Evolutionary conservation across 2,329 filamentous ascomycete genomes (phyloP).

Genomic region (Didymella segeticola): DNA sequence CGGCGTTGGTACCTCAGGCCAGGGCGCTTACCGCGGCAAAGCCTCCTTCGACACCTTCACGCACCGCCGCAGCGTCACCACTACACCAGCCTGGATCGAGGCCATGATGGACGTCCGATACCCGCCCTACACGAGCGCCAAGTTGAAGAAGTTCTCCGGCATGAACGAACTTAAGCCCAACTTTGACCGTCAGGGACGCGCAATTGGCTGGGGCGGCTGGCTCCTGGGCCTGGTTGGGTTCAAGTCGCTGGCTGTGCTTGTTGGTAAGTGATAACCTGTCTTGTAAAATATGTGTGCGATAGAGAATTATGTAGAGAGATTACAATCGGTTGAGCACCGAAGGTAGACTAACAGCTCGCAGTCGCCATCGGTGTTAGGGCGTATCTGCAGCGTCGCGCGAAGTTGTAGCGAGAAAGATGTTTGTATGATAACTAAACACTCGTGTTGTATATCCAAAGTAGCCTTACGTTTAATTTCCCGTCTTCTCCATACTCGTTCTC

Average conservation of each 20-base stretch:
- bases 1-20: conserved; percentile 80
- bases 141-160: conserved; percentile 58
- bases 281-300: not conserved
- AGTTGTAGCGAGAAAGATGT: conserved; percentile 22
- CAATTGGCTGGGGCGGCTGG: conserved; percentile 44
- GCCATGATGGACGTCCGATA: conserved; percentile 70
- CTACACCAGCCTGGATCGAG: conserved; percentile 72
- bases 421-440: conserved; percentile 6
- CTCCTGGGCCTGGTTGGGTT: conserved; percentile 38
- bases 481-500: not conserved
- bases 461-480: not conserved
- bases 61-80: conserved; percentile 66
- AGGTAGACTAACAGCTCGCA: conserved; percentile 27
- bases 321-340: not conserved
- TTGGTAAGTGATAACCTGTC: conserved; percentile 40
- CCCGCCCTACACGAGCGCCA: conserved; percentile 64
- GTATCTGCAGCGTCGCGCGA: conserved; percentile 40
- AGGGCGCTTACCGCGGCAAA: conserved; percentile 78
- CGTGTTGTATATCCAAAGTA: not conserved
- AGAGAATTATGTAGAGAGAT: not conserved
- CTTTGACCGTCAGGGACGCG: conserved; percentile 64
- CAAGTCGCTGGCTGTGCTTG: conserved; percentile 39
- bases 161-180: conserved; percentile 63
- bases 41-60: conserved; percentile 74
- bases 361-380: conserved; percentile 37